phyloP scores from a whole-genome alignment of 495 filamentous ascomycete genomes.

The Talaromyces trachyspermus region DNA sequence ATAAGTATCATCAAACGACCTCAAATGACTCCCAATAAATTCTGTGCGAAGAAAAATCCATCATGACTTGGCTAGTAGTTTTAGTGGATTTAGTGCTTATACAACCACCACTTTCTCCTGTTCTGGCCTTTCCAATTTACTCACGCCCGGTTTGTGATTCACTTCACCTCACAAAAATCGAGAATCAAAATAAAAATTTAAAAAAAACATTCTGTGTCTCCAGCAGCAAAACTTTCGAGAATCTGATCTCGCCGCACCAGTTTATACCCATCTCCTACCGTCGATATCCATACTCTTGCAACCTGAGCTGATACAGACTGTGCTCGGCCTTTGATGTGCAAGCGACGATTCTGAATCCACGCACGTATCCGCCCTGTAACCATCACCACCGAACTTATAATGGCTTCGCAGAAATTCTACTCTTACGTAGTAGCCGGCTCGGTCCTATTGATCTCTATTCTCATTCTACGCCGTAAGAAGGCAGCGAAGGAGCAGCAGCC shows the following conservation, averaged over 20 bases:
- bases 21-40: too few relatives aligned
- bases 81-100: too few relatives aligned
- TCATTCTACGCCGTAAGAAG: slow-evolving; percentile 1
- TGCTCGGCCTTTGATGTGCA: background rate
- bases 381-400: background rate
- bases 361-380: background rate
- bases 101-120: too few relatives aligned
- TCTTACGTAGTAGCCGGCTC: slow-evolving; percentile 4
- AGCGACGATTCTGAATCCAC: slow-evolving; percentile 1
- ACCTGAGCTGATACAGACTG: background rate
- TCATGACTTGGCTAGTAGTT: too few relatives aligned
- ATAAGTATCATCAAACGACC: too few relatives aligned
- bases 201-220: background rate
- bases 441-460: slow-evolving; percentile 3
- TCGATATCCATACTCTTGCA: background rate
- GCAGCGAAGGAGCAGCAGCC: background rate
- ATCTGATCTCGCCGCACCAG: background rate
- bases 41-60: too few relatives aligned
- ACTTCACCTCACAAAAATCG: background rate
- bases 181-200: background rate
- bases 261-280: background rate
- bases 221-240: background rate
- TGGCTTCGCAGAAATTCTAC: slow-evolving; percentile 3
- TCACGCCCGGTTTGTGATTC: too few relatives aligned
- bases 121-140: too few relatives aligned